A percentile compares a stretch with the other conserved stretches of the same genome.
Evolutionary conservation across 192 early-diverging fungal genomes (phyloP).

Genomic region (Backusella mclennaniae): DNA sequence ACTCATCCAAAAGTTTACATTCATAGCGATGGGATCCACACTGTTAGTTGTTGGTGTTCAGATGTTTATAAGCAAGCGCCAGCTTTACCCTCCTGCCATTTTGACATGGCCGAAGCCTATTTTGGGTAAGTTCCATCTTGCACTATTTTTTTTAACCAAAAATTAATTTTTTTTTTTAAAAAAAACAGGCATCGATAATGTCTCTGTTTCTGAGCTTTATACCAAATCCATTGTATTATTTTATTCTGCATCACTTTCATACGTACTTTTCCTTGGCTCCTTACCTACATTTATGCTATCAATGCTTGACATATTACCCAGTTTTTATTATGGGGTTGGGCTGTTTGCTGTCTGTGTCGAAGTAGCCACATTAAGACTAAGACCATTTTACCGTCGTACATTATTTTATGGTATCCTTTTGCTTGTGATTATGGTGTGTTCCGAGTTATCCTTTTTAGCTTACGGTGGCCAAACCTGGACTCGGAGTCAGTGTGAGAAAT

Average conservation of each 20-base stretch:
- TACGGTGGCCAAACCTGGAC: conserved; percentile 14
- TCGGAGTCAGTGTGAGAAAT: background rate
- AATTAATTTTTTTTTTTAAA: background rate
- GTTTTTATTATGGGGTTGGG: conserved; percentile 3
- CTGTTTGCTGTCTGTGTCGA: background rate
- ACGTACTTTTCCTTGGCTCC: background rate
- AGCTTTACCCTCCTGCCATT: background rate
- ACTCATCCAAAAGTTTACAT: background rate
- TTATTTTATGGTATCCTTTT: background rate
- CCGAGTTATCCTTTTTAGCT: background rate
- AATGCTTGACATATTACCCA: conserved; percentile 1
- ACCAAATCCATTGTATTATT: conserved; percentile 6
- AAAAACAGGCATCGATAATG: background rate
- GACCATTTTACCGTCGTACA: background rate
- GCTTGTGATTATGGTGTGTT: background rate
- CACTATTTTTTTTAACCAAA: background rate
- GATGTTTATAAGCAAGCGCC: background rate
- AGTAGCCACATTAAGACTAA: background rate
- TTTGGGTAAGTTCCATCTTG: background rate
- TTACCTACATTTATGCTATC: background rate
- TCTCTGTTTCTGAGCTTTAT: conserved; percentile 1
- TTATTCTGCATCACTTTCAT: background rate
- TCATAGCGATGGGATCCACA: background rate
- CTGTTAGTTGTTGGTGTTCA: background rate
- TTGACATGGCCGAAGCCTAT: background rate